phyloP scores from a whole-genome alignment of 345 rosid species.

The Mangifera indica region DNA sequence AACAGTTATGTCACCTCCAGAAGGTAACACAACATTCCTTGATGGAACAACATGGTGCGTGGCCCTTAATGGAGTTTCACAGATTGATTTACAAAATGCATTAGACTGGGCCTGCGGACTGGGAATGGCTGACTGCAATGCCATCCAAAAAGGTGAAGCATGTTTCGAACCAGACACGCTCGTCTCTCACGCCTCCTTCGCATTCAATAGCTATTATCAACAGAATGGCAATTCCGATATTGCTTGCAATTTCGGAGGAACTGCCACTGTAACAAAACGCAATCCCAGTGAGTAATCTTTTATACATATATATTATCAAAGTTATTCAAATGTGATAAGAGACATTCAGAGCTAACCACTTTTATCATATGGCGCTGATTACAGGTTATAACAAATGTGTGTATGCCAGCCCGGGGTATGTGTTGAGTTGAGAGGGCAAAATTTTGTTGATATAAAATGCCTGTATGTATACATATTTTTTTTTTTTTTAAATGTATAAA shows the following conservation, averaged over 20 bases:
- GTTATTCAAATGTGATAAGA: background rate
- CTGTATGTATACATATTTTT: background rate
- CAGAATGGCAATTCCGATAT: slow-evolving; percentile 69
- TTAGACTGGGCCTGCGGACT: slow-evolving; percentile 95
- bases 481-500: background rate
- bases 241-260: slow-evolving; percentile 86
- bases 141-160: slow-evolving; percentile 62
- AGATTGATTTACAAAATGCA: slow-evolving; percentile 74
- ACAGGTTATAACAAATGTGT: slow-evolving; percentile 56
- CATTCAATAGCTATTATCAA: slow-evolving; percentile 84
- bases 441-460: background rate
- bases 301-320: no score
- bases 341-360: background rate
- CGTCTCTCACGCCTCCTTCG: slow-evolving; percentile 82
- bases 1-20: slow-evolving; percentile 55
- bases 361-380: background rate
- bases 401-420: slow-evolving; percentile 43
- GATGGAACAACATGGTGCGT: slow-evolving; percentile 86
- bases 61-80: slow-evolving; percentile 65
- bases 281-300: slow-evolving; percentile 64
- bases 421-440: no score
- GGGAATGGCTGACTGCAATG: slow-evolving; percentile 73
- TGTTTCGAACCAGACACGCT: slow-evolving; percentile 79
- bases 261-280: slow-evolving; percentile 54
- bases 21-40: slow-evolving; percentile 84